These are phyloP conservation scores for Diaporthe sp. DNA, from an alignment of 2,329 filamentous ascomycete genomes.

Conservation along the genomic window DNA sequence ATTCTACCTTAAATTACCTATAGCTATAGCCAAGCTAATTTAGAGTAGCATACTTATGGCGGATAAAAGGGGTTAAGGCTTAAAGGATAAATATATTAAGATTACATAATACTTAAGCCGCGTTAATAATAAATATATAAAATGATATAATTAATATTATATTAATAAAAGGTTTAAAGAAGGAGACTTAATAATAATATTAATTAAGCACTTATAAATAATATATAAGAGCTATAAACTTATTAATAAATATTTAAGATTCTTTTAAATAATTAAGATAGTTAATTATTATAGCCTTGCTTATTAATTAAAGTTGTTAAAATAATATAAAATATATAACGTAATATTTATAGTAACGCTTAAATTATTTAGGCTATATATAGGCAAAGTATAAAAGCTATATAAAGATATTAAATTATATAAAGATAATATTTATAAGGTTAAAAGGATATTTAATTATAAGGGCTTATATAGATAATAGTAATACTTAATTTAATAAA, in stretches of 20 bases:
- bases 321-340: not conserved
- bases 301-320: not conserved
- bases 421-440: not conserved
- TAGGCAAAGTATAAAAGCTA: not conserved
- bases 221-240: not conserved
- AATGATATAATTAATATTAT: not conserved
- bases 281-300: not conserved
- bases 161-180: not conserved
- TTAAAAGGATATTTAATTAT: not conserved
- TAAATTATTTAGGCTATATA: not conserved
- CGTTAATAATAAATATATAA: not conserved
- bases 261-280: not conserved
- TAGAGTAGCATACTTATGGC: not conserved
- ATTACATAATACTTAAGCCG: not conserved
- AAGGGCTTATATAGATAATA: not conserved
- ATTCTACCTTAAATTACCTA: no score
- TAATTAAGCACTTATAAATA: not conserved
- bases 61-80: no score
- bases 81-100: no score
- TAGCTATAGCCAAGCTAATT: no score
- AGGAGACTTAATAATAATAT: not conserved
- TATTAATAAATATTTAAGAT: not conserved
- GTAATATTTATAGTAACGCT: not conserved
- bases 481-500: constrained; percentile 9
- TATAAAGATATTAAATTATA: not conserved